Evolutionary conservation across 495 filamentous ascomycete species (phyloP).

Genomic region (Annulohypoxylon stygium): DNA sequence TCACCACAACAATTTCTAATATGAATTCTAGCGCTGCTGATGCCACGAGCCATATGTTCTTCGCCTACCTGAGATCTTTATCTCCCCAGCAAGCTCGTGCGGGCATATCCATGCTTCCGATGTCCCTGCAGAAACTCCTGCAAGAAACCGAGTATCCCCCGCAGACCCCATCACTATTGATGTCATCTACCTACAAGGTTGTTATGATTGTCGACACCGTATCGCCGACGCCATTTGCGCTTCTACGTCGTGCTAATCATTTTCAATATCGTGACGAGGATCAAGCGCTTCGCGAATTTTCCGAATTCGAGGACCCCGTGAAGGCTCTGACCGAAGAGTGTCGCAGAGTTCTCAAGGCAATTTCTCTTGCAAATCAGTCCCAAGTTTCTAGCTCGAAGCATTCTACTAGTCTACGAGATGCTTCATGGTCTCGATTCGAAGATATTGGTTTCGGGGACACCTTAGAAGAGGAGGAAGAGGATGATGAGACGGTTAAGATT

Average conservation of each 20-base stretch:
- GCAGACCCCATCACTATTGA: constrained; percentile 79
- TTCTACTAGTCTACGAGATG: constrained; percentile 79
- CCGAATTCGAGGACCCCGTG: constrained; percentile 90
- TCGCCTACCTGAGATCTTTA: constrained; percentile 92
- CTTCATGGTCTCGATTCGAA: constrained; percentile 96
- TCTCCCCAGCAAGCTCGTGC: constrained; percentile 80
- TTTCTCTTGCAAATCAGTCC: constrained; percentile 90
- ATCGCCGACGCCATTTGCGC: constrained; percentile 92
- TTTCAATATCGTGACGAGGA: constrained; percentile 96
- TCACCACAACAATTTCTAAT: constrained; percentile 44
- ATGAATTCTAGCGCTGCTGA: constrained; percentile 80
- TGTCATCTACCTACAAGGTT: constrained; percentile 85
- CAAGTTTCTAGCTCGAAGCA: constrained; percentile 74
- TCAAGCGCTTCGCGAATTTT: constrained; percentile 81
- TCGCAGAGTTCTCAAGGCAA: constrained; percentile 85
- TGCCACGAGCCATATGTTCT: constrained; percentile 96
- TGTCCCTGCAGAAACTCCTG: constrained; percentile 89
- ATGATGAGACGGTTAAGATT: constrained; percentile 65
- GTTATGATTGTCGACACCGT: constrained; percentile 97
- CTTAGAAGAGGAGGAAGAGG: constrained; percentile 76
- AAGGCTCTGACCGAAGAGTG: constrained; percentile 93
- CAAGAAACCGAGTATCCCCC: constrained; percentile 97
- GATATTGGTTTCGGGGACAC: constrained; percentile 90
- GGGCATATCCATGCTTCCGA: constrained; percentile 85
- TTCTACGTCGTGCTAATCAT: constrained; percentile 90